Conservation (phyloP, 179 eudicot genomes). For the Corrigiola litoralis region DNA sequence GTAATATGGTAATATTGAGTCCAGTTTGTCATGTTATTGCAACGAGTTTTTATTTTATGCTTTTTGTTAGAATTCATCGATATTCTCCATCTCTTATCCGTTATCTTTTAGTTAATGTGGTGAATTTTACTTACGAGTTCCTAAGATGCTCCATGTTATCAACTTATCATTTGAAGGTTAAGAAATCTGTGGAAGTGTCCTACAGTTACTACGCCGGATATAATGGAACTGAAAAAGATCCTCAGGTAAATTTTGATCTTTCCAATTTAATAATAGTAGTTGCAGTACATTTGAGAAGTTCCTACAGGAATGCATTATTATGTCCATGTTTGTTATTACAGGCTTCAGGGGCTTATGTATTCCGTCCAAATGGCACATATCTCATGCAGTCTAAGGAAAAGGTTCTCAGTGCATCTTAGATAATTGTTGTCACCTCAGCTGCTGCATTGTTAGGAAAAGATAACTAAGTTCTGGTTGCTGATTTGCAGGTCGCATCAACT, state of each 20-base stretch:
- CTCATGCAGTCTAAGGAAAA: slow-evolving; percentile 38
- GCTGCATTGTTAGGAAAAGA: neutral
- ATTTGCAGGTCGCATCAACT: slow-evolving; percentile 48
- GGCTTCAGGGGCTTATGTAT: slow-evolving; percentile 96
- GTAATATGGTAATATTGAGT: neutral
- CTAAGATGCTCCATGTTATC: slow-evolving; percentile 9
- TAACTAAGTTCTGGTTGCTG: neutral
- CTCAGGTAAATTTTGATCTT: slow-evolving; percentile 48
- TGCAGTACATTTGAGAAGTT: neutral
- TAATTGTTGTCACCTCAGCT: neutral
- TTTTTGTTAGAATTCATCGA: neutral
- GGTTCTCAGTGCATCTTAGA: slow-evolving; percentile 36
- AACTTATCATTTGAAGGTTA: slow-evolving; percentile 39
- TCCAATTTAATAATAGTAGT: neutral
- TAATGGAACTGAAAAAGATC: slow-evolving; percentile 51
- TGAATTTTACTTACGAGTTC: neutral
- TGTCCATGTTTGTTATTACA: slow-evolving; percentile 27
- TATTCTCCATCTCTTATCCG: neutral
- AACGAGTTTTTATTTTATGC: neutral
- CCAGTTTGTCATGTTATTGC: neutral
- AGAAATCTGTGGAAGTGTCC: slow-evolving; percentile 57
- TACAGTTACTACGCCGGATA: slow-evolving; percentile 62
- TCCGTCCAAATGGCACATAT: slow-evolving; percentile 82
- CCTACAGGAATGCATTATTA: neutral
- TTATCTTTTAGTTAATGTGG: neutral